Base-by-base conservation (phyloP, 371 early-diverging fungal species). In the Mortierella sp. region DNA sequence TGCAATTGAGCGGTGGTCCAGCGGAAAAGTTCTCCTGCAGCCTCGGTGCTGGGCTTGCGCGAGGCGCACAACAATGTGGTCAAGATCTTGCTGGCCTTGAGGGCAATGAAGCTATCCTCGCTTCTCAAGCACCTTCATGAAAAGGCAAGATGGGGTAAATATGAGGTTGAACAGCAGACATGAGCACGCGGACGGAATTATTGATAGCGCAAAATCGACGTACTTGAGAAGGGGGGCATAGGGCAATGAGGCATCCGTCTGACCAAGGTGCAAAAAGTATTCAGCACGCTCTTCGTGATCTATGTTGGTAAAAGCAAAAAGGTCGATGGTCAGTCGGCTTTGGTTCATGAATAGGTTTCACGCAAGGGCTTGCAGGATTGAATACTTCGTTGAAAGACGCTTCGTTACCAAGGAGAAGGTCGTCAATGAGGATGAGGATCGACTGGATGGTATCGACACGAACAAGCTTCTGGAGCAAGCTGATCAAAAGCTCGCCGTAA, bases 381-480 rank as follows among this genome's bases (percentile, higher is more conserved):
- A 40, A 51, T 50, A n/a, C n/a, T n/a, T n/a, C 40, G 14, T 31
- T 21, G 13, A 14, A 21, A 61, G 34, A 16, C 37, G 57, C 3
- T 64, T n/a, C 10, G 72, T 77, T 90, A 95, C 96, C 94, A 34
- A 91, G 87, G 13, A 97, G 88, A 48, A 96, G 89, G 81, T 97
- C 96, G 81, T 97, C 97, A 19, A 97, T 89, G 48, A 95, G 87
- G 64, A 98, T 95, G 50, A 98, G 90, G 72, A 98, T 93, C 79
- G 95, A 95, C 87, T 98, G 98, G 55, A 97, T 90, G 14, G 97
- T 97, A 81, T 98, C 98, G 70, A 94, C 91, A 76, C 98, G 92
- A 54, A 94, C 91, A 57, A 98, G 89, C 89, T 94, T 97, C 77
- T 92, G 91, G 69, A 98, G 89, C 46, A 98, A 87, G 50, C 88